A percentile compares a stretch with the other conserved stretches of the same genome.
phyloP scores from a whole-genome alignment of 352 stramenopile genomes.

The Phytophthora rubi region DNA sequence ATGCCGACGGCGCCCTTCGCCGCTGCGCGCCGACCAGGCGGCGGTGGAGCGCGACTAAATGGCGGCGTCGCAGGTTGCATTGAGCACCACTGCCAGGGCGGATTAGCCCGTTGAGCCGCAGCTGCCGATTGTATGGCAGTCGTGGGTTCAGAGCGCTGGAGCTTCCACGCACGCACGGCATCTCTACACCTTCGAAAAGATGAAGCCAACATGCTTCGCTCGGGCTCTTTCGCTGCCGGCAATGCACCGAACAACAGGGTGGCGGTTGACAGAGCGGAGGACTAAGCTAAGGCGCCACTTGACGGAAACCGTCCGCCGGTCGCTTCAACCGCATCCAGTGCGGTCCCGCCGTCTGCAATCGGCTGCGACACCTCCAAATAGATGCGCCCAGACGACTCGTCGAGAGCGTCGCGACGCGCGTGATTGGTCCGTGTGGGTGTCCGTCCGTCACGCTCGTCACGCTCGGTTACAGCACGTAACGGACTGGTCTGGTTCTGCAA shows the following conservation, averaged over 20 bases:
- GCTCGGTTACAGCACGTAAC: slow-evolving; percentile 32
- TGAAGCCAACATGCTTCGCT: slow-evolving; percentile 1
- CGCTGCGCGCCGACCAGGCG: neutral
- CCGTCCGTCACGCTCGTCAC: slow-evolving; percentile 78
- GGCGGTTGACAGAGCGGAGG: neutral
- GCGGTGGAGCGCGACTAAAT: neutral
- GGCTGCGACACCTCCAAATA: slow-evolving; percentile 24
- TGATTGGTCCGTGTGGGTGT: slow-evolving; percentile 45
- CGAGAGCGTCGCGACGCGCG: slow-evolving; percentile 6
- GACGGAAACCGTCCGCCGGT: slow-evolving; percentile 30
- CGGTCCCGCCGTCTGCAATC: slow-evolving; percentile 11
- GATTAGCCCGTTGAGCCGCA: neutral
- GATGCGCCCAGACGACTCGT: slow-evolving; percentile 24
- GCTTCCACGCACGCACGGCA: slow-evolving; percentile 24
- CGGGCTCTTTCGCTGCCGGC: neutral
- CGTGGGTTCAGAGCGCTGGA: slow-evolving; percentile 30
- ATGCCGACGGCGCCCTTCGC: slow-evolving; percentile 5
- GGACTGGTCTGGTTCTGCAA: slow-evolving; percentile 35
- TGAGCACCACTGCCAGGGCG: neutral
- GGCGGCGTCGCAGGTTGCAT: neutral
- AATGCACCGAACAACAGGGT: neutral
- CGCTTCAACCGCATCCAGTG: neutral
- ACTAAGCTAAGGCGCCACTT: slow-evolving; percentile 23
- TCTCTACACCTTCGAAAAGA: slow-evolving; percentile 16
- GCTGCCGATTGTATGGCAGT: slow-evolving; percentile 4